Percentiles rank a stretch among this genome's conserved stretches.
These are phyloP conservation scores for Sporobolomyces roseus DNA, from an alignment of 768 basidiomycete species.

Conservation along the genomic window DNA sequence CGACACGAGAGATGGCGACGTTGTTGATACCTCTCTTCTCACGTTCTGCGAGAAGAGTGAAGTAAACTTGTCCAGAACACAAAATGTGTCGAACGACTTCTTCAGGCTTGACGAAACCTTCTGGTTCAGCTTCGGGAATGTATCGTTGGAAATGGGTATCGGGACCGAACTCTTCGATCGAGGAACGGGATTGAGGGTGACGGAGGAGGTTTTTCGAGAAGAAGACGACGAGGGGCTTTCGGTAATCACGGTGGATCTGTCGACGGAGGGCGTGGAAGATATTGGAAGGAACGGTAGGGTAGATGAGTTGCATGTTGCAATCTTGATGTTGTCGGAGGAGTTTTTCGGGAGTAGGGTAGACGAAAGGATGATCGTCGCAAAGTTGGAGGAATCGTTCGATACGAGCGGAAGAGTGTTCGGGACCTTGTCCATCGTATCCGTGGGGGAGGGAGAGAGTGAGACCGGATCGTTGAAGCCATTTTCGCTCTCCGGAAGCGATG, in stretches of 20 bases:
- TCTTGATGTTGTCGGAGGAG: conserved; percentile 94
- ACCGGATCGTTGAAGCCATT: conserved; percentile 93
- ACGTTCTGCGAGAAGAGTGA: conserved; percentile 73
- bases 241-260: conserved; percentile 89
- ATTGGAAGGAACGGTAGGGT: conserved; percentile 76
- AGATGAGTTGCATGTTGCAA: conserved; percentile 98
- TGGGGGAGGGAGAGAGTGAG: conserved; percentile 68
- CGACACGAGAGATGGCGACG: conserved; percentile 86
- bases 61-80: conserved; percentile 79
- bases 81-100: conserved; percentile 80
- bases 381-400: conserved; percentile 96
- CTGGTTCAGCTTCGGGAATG: conserved; percentile 73
- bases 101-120: conserved; percentile 69
- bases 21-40: conserved; percentile 84
- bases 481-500: conserved; percentile 92
- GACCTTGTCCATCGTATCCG: conserved; percentile 97
- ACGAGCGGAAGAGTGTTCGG: conserved; percentile 93
- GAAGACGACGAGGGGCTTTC: conserved; percentile 92
- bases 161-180: conserved; percentile 78
- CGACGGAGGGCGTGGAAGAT: conserved; percentile 84
- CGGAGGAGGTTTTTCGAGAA: conserved; percentile 96
- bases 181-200: conserved; percentile 84
- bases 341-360: conserved; percentile 83
- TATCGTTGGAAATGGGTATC: conserved; percentile 92
- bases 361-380: conserved; percentile 91